Percentiles rank a stretch among this genome's conserved stretches.
These are phyloP conservation scores for Actinomortierella ambigua DNA, from an alignment of 371 early-diverging fungal genomes.

Conservation along the genomic window DNA sequence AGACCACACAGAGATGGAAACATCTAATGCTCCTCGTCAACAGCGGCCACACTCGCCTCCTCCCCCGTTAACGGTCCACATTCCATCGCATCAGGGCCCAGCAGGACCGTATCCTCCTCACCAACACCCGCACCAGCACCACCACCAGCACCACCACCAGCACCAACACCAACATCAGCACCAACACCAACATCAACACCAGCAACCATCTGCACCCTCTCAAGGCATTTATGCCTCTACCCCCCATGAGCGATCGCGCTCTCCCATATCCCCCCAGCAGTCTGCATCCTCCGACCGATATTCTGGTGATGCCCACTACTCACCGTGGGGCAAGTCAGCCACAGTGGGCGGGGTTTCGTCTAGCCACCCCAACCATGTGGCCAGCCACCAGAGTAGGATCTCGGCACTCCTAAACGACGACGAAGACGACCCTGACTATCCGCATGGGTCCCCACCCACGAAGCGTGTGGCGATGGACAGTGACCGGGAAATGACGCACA, in stretches of 20 bases:
- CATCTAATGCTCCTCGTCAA: background rate
- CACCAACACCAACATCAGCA: slow-evolving; percentile 6
- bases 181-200: slow-evolving; percentile 4
- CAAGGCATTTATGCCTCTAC: no score
- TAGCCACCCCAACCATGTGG: slow-evolving; percentile 1
- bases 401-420: slow-evolving; percentile 6
- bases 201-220: background rate
- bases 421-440: slow-evolving; percentile 12
- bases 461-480: no score
- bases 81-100: slow-evolving; percentile 2
- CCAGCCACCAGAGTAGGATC: slow-evolving; percentile 5
- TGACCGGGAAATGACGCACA: no score
- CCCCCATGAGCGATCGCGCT: no score
- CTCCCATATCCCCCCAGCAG: no score
- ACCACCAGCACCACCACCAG: slow-evolving; percentile 10
- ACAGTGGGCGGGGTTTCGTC: no score
- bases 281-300: no score
- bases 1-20: no score
- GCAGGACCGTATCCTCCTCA: slow-evolving; percentile 1
- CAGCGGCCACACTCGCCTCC: background rate
- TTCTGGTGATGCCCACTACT: no score
- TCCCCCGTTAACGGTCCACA: background rate
- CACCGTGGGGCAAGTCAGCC: no score
- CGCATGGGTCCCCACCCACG: no score
- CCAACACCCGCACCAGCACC: slow-evolving; percentile 7